A percentile compares a stretch with the other conserved stretches of the same genome.
Evolutionary conservation across 2,329 filamentous ascomycete genomes (phyloP).

Genomic region (Bipolaris cookei): DNA sequence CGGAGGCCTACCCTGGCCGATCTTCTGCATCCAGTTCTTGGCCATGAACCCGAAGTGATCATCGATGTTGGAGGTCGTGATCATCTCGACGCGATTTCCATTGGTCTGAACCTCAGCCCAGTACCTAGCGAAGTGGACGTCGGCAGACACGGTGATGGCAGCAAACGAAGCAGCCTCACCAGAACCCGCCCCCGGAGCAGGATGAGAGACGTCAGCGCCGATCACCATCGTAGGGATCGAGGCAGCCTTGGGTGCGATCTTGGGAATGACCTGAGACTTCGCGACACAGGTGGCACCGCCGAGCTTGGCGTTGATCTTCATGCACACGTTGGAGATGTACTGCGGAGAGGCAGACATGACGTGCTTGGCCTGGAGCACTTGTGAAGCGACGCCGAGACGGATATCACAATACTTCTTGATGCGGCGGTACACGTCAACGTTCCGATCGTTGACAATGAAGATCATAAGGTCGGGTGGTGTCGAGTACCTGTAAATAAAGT

Average conservation of each 20-base stretch:
- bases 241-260: slow-evolving; percentile 29
- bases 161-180: slow-evolving; percentile 72
- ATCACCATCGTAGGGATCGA: slow-evolving; percentile 73
- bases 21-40: slow-evolving; percentile 66
- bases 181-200: slow-evolving; percentile 63
- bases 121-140: slow-evolving; percentile 74
- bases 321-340: slow-evolving; percentile 90
- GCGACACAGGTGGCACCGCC: slow-evolving; percentile 75
- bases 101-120: slow-evolving; percentile 83
- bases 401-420: slow-evolving; percentile 92
- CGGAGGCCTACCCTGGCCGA: slow-evolving; percentile 64
- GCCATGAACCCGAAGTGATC: slow-evolving; percentile 70
- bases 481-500: slow-evolving; percentile 47
- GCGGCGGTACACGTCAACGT: slow-evolving; percentile 75
- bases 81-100: slow-evolving; percentile 79
- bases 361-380: slow-evolving; percentile 76
- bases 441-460: slow-evolving; percentile 75
- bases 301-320: slow-evolving; percentile 97
- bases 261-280: slow-evolving; percentile 46
- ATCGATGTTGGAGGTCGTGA: slow-evolving; percentile 70
- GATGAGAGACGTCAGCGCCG: slow-evolving; percentile 89
- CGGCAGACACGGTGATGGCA: slow-evolving; percentile 82
- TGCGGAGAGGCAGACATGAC: slow-evolving; percentile 74
- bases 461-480: slow-evolving; percentile 76
- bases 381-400: slow-evolving; percentile 80